Evolutionary conservation across 2,329 filamentous ascomycete genomes (phyloP), one percentile per base, ranked within the genome.

Genomic region (Purpureocillium takamizusanense): DNA sequence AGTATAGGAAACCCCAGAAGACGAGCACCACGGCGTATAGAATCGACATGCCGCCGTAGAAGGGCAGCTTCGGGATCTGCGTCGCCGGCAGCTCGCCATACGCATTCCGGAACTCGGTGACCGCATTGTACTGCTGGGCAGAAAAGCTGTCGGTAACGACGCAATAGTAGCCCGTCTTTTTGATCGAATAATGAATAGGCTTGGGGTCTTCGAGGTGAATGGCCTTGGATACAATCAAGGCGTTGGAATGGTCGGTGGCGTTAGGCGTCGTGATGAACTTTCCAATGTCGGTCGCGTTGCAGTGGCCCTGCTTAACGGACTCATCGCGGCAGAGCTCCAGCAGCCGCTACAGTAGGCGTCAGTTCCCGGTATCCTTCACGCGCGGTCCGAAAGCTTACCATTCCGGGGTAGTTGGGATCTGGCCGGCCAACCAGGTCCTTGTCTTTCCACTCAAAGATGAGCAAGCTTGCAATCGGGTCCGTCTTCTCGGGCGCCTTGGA

Each of bases 361-460:
- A 18, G 28, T 14, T 7, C 28, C 11, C 12, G 11, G 28, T 25
- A 10, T 10, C 21, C 10, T 10, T 25, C 21, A 10, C 21, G 21
- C 6, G 21, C 21, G 5, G 10, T 25, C 10, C 21, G 21, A 25
- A 10, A 25, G 21, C 37, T 42, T 27, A 42, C 41, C 7, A 31
- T 36, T 23, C 34, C 41, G 9, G 35, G 27, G 52, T 72, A 70
- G 13, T 71, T 62, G 21, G 69, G 68, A 36, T 76, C 67, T 28
- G 73, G 72, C 42, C 83, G 72, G 32, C 90, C 89, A 46, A 98
- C 79, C 39, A 90, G 70, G 37, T 77, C 65, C 56, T 84, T 80
- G 56, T 98, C 92, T 49, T 75, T 80, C 86, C 89, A 98, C 63
- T 98, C 90, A 60, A 95, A 98, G 46, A 98, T 82, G 37, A 95